phyloP scores from a whole-genome alignment of 1,139 yeast genomes.

The Suhomyces kunorum region DNA sequence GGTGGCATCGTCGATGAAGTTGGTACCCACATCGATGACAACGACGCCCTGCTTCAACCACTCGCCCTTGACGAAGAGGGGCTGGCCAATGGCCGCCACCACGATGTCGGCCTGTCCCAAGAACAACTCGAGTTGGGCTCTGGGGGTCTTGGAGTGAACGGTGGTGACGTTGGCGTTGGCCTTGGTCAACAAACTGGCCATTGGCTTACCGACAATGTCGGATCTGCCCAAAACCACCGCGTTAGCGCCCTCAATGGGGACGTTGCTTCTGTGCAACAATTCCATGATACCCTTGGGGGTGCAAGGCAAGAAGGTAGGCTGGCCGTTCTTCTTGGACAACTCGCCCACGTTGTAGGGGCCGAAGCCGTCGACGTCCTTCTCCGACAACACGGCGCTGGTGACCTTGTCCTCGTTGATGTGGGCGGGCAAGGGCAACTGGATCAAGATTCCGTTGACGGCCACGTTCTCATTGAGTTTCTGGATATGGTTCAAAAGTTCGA shows the following conservation, averaged over 20 bases:
- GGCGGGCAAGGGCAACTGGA: conserved; percentile 87
- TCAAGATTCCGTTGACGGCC: conserved; percentile 81
- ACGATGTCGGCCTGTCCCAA: conserved; percentile 71
- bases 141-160: conserved; percentile 70
- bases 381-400: conserved; percentile 73
- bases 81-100: conserved; percentile 75
- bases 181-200: conserved; percentile 68
- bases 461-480: conserved; percentile 64
- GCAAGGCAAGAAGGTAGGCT: conserved; percentile 86
- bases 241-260: conserved; percentile 67
- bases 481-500: conserved; percentile 60
- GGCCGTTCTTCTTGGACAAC: conserved; percentile 83
- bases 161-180: conserved; percentile 81
- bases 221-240: conserved; percentile 83
- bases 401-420: conserved; percentile 78
- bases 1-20: conserved; percentile 62
- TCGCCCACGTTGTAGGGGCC: conserved; percentile 91
- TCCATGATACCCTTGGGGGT: conserved; percentile 95
- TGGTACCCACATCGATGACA: conserved; percentile 79
- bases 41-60: conserved; percentile 71
- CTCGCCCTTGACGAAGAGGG: conserved; percentile 69
- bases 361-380: conserved; percentile 95
- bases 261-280: conserved; percentile 63
- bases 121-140: conserved; percentile 55
- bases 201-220: conserved; percentile 82